A percentile compares a stretch with the other conserved stretches of the same genome.
These are phyloP conservation scores for Aspergillus bombycis DNA, from an alignment of 2,329 filamentous ascomycete genomes.

Conservation along the genomic window DNA sequence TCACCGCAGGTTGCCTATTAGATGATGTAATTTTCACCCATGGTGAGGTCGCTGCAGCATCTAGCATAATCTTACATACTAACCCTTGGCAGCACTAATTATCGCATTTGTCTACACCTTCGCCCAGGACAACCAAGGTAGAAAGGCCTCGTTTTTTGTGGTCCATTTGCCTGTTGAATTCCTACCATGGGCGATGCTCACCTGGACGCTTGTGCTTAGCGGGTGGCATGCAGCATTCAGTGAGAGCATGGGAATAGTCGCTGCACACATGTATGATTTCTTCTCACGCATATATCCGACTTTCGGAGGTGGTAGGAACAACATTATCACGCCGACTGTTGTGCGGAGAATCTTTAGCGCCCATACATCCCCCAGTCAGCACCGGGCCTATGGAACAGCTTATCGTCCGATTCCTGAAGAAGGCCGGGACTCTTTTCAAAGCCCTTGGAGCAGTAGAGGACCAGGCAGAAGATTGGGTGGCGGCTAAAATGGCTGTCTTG, in stretches of 20 bases:
- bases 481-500: slow-evolving; percentile 22
- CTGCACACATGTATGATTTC: slow-evolving; percentile 90
- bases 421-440: slow-evolving; percentile 37
- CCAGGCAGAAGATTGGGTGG: slow-evolving; percentile 46
- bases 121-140: slow-evolving; percentile 80
- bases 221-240: slow-evolving; percentile 61
- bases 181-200: slow-evolving; percentile 78
- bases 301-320: slow-evolving; percentile 80
- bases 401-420: slow-evolving; percentile 45
- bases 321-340: slow-evolving; percentile 73
- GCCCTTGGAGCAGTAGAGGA: slow-evolving; percentile 44
- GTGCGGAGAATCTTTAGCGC: slow-evolving; percentile 68
- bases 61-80: slow-evolving; percentile 21
- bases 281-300: slow-evolving; percentile 84
- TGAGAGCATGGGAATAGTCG: slow-evolving; percentile 77
- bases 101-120: slow-evolving; percentile 83
- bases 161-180: slow-evolving; percentile 80
- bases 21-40: slow-evolving; percentile 38
- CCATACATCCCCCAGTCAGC: slow-evolving; percentile 44
- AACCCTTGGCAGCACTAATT: slow-evolving; percentile 67
- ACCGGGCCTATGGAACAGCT: slow-evolving; percentile 66
- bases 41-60: slow-evolving; percentile 32
- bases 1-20: slow-evolving; percentile 45
- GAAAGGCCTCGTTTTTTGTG: slow-evolving; percentile 77
- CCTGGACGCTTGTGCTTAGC: slow-evolving; percentile 70